Evolutionary conservation across 2,329 filamentous ascomycete genomes (phyloP).

Genomic region (Coniella vitis): DNA sequence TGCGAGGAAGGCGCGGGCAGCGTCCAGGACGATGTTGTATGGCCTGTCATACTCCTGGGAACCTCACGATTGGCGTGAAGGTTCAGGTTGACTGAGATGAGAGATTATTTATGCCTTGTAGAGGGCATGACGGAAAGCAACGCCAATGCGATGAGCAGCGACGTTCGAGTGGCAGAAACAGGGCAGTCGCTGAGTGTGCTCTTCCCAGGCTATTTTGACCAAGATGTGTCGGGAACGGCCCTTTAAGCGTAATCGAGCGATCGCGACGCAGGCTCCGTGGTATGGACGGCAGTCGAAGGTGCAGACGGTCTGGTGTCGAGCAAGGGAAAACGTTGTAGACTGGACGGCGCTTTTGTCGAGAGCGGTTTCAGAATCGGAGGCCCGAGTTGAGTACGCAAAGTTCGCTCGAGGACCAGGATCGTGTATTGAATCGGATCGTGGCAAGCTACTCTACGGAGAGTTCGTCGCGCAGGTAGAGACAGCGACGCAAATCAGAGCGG

Average conservation of each 20-base stretch:
- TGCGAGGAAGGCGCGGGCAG: conserved; percentile 51
- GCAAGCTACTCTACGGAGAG: not conserved
- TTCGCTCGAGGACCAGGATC: conserved; percentile 10
- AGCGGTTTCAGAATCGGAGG: not conserved
- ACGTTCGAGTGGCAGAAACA: conserved; percentile 11
- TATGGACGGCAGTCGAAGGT: too few species aligned
- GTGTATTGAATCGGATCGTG: not conserved
- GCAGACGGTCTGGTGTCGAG: not conserved
- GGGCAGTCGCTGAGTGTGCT: conserved; percentile 7
- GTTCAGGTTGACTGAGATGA: conserved; percentile 32
- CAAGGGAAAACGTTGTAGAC: not conserved
- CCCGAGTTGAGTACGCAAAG: not conserved
- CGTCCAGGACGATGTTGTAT: conserved; percentile 44
- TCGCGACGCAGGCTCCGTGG: conserved; percentile 5
- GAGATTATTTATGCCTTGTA: conserved; percentile 44
- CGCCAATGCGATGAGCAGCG: conserved; percentile 26
- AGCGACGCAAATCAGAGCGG: conserved; percentile 18
- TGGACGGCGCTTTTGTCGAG: not conserved
- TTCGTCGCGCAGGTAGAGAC: conserved; percentile 15
- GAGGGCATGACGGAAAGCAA: conserved; percentile 53
- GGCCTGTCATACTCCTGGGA: conserved; percentile 57
- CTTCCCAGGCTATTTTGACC: not conserved
- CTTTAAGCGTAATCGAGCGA: not conserved
- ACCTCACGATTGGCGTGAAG: conserved; percentile 34
- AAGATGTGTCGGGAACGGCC: not conserved